Evolutionary conservation across 805 yeast genomes (phyloP), one percentile per base, ranked within the genome.

Genomic region (Myxozyma melibiosi): DNA sequence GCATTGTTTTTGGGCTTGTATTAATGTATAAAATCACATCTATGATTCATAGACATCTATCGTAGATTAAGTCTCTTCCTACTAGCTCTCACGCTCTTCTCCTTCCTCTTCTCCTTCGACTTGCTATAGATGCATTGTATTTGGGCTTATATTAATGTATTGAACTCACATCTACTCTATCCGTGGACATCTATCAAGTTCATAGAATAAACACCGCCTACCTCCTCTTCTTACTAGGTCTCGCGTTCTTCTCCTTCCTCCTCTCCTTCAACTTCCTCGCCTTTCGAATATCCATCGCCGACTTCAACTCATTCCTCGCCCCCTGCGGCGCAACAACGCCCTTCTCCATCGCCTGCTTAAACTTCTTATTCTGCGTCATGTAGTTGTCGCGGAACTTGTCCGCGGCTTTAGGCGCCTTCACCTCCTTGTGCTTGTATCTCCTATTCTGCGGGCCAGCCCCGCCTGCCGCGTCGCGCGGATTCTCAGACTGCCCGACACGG

Each of bases 381-480:
- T 81, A 94, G 73, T 94, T 91, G 68, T 91, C 97, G 74, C 98
- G 83, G 65, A 77, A 83, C 73, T 81, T 90, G 68, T 90, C 97
- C n/a, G 99, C 97, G 39, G 85, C 74, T 69, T 84, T 88, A 39
- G 99, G 99, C 1, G 97, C 91, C 59, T 81, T 80, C 45, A 75
- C 76, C 68, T 81, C 82, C 61, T 84, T 83, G 70, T 94, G 98
- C 72, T 83, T 83, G 78, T 83, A 89, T 64, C 80, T 56, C 27
- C 64, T 31, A 11, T 25, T 9, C 16, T 38, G 37, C 22, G 55
- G 52, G 16, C 47, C 45, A 28, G 33, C 51, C 20, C 38, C 48
- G 20, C 67, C 68, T 42, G 68, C 65, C 4, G 57, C 62, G 55
- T 45, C 50, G 34, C 44, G 37, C 55, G 65, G 62, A 70, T 73